Evolutionary conservation across 805 yeast genomes (phyloP), one percentile per base, ranked within the genome.

Genomic region (Saturnispora ahearnii): DNA sequence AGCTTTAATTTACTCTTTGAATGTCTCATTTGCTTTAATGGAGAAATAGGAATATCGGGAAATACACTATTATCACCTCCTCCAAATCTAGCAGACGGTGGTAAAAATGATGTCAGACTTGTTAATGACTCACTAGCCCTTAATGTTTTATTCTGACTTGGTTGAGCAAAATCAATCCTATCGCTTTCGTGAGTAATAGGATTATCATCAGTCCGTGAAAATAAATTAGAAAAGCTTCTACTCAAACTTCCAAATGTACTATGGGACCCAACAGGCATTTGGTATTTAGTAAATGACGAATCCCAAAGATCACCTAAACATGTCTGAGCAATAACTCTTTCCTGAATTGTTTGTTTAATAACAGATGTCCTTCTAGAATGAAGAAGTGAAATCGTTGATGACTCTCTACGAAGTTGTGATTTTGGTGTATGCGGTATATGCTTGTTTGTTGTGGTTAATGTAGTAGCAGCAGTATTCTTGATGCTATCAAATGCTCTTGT

Each of bases 261-360:
- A n/a, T 15, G 36, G 8, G 42, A 42, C 5, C 30, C 43, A 1
- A 34, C 13, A 5, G 37, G 24, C 3, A 42, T 26, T 18, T 42
- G 30, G 18, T 48, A 48, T 34, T 28, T 33, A 28, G 22, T 18
- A 13, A 54, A 54, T n/a, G 40, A 45, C 4, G 47, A 31, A 22
- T 50, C 48, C 57, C 57, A 54, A 3, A 54, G 37, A 13, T 41
- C 26, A 9, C 44, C 46, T 5, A 54, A 46, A 41, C 53, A 54
- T 13, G 50, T 44, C 43, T 54, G 57, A 1, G 54, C 53, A 4
- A 29, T 9, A 8, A 50, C 55, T 33, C 57, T 48, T 13, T 54
- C 55, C 26, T 52, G 57, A 5, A 52, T 12, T 3, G 57, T 41
- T 7, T 52, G 40, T 18, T 45, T 50, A 8, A 54, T 37, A 2